Evolutionary conservation across 129 eudicot species (phyloP), one percentile per base, ranked within the genome.

Genomic region (Helianthus tuberosus): DNA sequence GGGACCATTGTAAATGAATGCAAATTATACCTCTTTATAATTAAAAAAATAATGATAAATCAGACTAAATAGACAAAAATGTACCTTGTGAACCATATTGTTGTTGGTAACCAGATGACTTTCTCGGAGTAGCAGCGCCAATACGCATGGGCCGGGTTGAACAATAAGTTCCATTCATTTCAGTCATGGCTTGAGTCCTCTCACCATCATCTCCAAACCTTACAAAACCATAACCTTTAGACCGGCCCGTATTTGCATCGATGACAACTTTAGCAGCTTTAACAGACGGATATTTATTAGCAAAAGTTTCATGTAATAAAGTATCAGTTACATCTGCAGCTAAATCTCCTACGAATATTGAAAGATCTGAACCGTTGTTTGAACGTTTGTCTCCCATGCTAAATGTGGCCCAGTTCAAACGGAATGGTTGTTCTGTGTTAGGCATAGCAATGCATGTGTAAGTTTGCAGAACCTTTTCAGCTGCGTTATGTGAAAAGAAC

Each of bases 361-460:
- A 91, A 62, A 88, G 95, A 80, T 88, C 97, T 69, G 97, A 86
- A 66, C 95, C 95, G 20, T 84, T 91, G 66, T 86, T 88, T 50
- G 91, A 70, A 12, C 95, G 97, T 75, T 91, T 91, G 43, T 91
- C 97, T 4, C 97, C 97, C 86, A 84, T 84, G 90, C 97, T 88
- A 82, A 91, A 91, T 71, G 97, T 78, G 29, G 97, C 97, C 97
- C 97, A 91, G 83, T 91, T 91, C 84, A 91, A 68, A 41, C 95
- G 89, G 72, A 88, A 91, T 53, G 85, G 88, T 63, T 88, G 97
- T 8, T 91, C 97, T 7, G 95, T 78, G 67, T 88, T 86, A 55
- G 95, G 97, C 97, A 91, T 91, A 32, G 78, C 75, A 12, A 81
- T 69, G 75, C 84, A 73, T 49, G 95, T 66, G 58, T 88, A 88